A percentile compares a stretch with the other conserved stretches of the same genome.
These are phyloP conservation scores for Saturnispora sekii DNA, from an alignment of 805 yeast genomes.

Conservation along the genomic window DNA sequence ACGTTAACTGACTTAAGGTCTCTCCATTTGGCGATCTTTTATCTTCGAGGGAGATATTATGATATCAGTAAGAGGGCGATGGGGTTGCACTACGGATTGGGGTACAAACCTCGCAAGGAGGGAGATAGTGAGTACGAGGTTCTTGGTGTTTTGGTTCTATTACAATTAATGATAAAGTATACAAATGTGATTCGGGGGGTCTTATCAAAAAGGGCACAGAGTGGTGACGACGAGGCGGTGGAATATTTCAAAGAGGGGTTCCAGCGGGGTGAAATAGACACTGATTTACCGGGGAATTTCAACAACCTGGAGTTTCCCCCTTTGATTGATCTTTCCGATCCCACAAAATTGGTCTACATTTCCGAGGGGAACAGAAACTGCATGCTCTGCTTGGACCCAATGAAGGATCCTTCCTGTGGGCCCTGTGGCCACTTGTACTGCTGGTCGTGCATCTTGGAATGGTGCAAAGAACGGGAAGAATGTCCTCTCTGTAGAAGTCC, in stretches of 20 bases:
- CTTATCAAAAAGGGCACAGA: neutral
- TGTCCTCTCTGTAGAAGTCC: constrained; percentile 86
- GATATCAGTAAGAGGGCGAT: constrained; percentile 64
- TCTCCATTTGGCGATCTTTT: constrained; percentile 71
- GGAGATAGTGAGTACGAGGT: constrained; percentile 49
- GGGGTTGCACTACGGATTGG: constrained; percentile 72
- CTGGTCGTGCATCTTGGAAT: constrained; percentile 82
- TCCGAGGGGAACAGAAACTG: constrained; percentile 66
- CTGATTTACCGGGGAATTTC: constrained; percentile 1
- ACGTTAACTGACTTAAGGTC: constrained; percentile 47
- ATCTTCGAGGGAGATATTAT: constrained; percentile 75
- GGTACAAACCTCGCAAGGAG: constrained; percentile 37
- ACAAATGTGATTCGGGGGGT: neutral
- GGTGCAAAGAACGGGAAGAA: constrained; percentile 82
- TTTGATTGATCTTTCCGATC: constrained; percentile 46
- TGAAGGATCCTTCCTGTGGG: constrained; percentile 78
- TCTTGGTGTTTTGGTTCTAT: constrained; percentile 52
- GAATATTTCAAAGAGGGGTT: neutral
- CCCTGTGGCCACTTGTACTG: constrained; percentile 91
- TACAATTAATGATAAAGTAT: constrained; percentile 42
- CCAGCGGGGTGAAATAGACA: neutral
- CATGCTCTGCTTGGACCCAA: constrained; percentile 70
- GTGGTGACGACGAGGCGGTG: neutral
- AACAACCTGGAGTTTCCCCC: constrained; percentile 2
- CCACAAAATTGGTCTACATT: constrained; percentile 50